These are phyloP conservation scores for Lachancea nothofagi DNA, from an alignment of 805 yeast species.

Conservation along the genomic window DNA sequence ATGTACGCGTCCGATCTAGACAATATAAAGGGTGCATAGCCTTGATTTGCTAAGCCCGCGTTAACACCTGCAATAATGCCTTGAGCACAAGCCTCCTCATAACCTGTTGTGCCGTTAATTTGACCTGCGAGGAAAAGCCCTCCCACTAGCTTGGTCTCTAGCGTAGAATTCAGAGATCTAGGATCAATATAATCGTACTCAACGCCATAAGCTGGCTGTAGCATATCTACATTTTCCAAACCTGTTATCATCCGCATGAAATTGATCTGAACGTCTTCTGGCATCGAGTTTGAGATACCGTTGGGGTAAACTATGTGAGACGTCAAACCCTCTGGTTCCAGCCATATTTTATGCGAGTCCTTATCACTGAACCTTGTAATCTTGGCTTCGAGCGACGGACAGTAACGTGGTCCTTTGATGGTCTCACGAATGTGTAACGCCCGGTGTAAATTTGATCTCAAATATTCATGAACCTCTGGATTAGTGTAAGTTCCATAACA, in stretches of 20 bases:
- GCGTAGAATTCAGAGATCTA: constrained; percentile 65
- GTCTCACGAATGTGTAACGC: constrained; percentile 90
- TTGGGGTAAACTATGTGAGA: constrained; percentile 90
- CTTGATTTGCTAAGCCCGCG: constrained; percentile 60
- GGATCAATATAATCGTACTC: constrained; percentile 97
- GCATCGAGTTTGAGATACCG: constrained; percentile 95
- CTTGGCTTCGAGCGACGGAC: constrained; percentile 94
- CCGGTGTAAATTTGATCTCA: constrained; percentile 65
- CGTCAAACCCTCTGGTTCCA: constrained; percentile 93
- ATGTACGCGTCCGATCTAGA: constrained; percentile 80
- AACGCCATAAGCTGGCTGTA: constrained; percentile 98
- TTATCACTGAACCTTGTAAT: constrained; percentile 75
- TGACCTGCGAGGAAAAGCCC: constrained; percentile 94
- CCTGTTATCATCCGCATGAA: constrained; percentile 81
- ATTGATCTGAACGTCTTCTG: constrained; percentile 78
- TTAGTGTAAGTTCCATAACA: constrained; percentile 83
- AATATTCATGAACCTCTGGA: constrained; percentile 60
- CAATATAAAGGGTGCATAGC: constrained; percentile 44
- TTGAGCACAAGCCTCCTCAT: constrained; percentile 98
- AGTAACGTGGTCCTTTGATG: constrained; percentile 93
- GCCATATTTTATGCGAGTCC: constrained; percentile 77
- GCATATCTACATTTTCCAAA: constrained; percentile 77
- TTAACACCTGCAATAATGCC: constrained; percentile 94
- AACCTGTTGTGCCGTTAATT: constrained; percentile 97
- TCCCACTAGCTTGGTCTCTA: constrained; percentile 73